phyloP scores from a whole-genome alignment of 192 early-diverging fungal species.

The Coemansia reversa region DNA sequence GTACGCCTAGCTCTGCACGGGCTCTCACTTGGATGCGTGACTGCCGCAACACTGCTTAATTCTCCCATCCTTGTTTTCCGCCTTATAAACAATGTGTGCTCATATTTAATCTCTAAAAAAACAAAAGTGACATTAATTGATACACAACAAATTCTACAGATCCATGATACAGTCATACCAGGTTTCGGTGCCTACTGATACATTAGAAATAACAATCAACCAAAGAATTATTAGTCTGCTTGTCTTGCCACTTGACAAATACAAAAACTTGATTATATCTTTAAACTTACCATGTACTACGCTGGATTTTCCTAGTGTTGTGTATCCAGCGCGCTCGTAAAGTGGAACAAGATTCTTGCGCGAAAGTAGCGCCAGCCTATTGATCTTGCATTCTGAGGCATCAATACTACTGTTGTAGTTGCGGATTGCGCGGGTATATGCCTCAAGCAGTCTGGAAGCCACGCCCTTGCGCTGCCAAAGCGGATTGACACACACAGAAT shows the following conservation, averaged over 20 bases:
- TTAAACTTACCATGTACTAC: constrained; percentile 59
- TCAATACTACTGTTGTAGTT: constrained; percentile 18
- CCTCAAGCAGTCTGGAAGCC: constrained; percentile 53
- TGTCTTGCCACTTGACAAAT: neutral
- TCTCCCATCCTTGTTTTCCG: too few relatives aligned
- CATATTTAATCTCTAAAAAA: neutral
- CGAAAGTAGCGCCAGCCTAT: constrained; percentile 59
- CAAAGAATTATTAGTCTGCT: neutral
- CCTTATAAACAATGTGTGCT: neutral
- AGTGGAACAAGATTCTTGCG: constrained; percentile 57
- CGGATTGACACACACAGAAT: constrained; percentile 63
- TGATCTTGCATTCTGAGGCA: constrained; percentile 20
- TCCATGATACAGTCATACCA: constrained; percentile 47
- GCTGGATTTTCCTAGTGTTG: constrained; percentile 54
- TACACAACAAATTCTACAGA: constrained; percentile 10
- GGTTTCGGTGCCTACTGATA: constrained; percentile 21
- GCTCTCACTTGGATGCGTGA: constrained; percentile 29
- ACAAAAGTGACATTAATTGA: neutral
- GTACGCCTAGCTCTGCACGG: constrained; percentile 2
- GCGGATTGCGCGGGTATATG: constrained; percentile 52
- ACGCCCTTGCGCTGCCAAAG: constrained; percentile 58
- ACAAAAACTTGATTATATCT: neutral
- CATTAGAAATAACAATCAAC: neutral
- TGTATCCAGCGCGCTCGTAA: constrained; percentile 66
- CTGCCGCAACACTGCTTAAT: constrained; percentile 2